These are phyloP conservation scores for Leucocoprinus birnbaumii DNA, from an alignment of 768 basidiomycete genomes.

Conservation along the genomic window DNA sequence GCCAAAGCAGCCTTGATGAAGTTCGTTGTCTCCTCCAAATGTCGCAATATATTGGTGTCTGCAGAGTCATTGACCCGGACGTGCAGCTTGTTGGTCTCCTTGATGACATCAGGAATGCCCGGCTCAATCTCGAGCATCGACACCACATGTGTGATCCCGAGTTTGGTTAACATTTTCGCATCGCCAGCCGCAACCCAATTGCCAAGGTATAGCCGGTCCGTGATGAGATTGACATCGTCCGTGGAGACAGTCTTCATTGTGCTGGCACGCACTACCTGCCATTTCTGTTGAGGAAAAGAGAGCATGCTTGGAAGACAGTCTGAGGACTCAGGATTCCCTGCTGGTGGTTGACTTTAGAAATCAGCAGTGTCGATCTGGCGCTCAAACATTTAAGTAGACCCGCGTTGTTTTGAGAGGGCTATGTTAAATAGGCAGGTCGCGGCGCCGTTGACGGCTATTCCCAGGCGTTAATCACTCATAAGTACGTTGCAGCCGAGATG, in stretches of 20 bases:
- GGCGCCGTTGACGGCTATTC: background rate
- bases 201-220: slow-evolving; percentile 58
- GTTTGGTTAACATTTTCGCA: slow-evolving; percentile 39
- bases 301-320: slow-evolving; percentile 22
- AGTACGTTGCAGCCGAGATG: too few species aligned
- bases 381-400: background rate
- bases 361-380: background rate
- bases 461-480: too few species aligned
- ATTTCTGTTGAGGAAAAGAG: slow-evolving; percentile 29
- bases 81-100: slow-evolving; percentile 41
- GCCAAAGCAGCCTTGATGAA: slow-evolving; percentile 33
- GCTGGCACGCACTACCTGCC: slow-evolving; percentile 21
- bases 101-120: slow-evolving; percentile 41
- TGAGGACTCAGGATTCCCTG: background rate
- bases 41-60: slow-evolving; percentile 28
- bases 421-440: background rate
- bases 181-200: slow-evolving; percentile 56
- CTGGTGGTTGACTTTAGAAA: background rate
- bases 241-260: slow-evolving; percentile 7
- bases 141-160: slow-evolving; percentile 74
- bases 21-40: slow-evolving; percentile 32
- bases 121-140: slow-evolving; percentile 57
- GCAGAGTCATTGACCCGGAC: slow-evolving; percentile 34
- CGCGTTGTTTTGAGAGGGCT: background rate
- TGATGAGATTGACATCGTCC: slow-evolving; percentile 34